Evolutionary conservation across 129 eudicot genomes (phyloP), one percentile per base, ranked within the genome.

Genomic region (Arctium lappa): DNA sequence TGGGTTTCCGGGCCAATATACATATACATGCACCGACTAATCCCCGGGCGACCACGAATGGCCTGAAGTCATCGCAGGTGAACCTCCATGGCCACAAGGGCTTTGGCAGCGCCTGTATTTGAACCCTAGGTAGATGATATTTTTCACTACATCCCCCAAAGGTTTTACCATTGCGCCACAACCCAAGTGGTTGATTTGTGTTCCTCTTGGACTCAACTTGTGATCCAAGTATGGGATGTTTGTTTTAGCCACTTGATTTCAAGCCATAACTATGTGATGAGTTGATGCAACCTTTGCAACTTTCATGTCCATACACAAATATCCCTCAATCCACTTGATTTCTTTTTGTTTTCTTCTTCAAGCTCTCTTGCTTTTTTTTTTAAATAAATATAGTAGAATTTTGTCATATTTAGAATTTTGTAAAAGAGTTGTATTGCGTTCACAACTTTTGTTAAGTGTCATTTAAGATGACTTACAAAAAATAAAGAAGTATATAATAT

Each of bases 171-270:
- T 0, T 22, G 27, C 27, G 27, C 27, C 27, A 0, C 0, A 22
- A 22, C 27, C 0, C 27, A 22, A 22, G 0, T 22, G 27, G 27
- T 22, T 22, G 27, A 22, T 22, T 22, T 22, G 27, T 22, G 27
- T 22, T 22, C 27, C 27, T 22, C 27, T 22, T 22, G 27, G 46
- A 69, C 27, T 34, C 5, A 4, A 4, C 34, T 72, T 22, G 4
- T 11, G 33, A 34, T 39, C 39, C 74, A 65, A 66, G 63, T 32
- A 68, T 80, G 77, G 60, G 38, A 63, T 27, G 60, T 65, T 60
- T 68, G 62, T 40, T 29, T 69, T 40, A 18, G 71, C 76, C 75
- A 79, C 82, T 79, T 79, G 82, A 46, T 79, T 66, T 30, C 75
- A 42, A 30, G 68, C 76, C 75, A 69, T 69, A 69, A 79, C 66